Evolutionary conservation across 345 rosid genomes (phyloP), one percentile per base, ranked within the genome.

Genomic region (Citrus cavaleriei): DNA sequence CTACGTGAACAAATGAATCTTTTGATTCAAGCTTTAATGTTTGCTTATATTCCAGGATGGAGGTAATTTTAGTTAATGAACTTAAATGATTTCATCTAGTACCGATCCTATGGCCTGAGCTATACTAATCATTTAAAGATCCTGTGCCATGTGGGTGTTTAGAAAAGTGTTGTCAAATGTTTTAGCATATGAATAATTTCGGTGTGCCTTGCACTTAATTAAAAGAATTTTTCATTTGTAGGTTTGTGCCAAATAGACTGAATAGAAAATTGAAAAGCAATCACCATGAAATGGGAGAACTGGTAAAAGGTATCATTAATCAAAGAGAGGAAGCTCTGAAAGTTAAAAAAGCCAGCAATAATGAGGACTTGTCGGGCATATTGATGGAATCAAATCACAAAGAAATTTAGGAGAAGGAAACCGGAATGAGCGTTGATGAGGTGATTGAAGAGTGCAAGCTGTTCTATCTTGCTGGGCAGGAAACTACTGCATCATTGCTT

Each of bases 391-490:
- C 91, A 4, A 89, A 81, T 67, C 55, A 78, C 19, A 74, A 22
- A 71, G 85, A 84, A 65, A 85, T 85, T 61, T 76, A 81, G 27
- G 83, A 86, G 18, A 49, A 67, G 18, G 74, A 51, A 71, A 37
- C 0, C 2, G 87, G 88, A 63, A 78, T 90, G 83, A 88, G 84
- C 14, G 72, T 74, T 8, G 80, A 83, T 21, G 87, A 85, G 18
- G 84, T 85, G 37, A 87, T 92, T 34, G 95, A 87, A 63, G 93
- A 91, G 70, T 91, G 97, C 74, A 90, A 91, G 72, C 81, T 89
- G 38, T 89, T 93, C 79, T 93, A 90, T 76, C 73, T 90, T 10
- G 93, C 93, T 10, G 91, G 97, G 38, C 91, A 91, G 68, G 90
- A 86, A 58, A 90, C 91, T 22, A 86, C 91, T 7, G 76, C 90